Conservation (phyloP, 176 grass and related monocot species). For the Calamus simplicifolius region DNA sequence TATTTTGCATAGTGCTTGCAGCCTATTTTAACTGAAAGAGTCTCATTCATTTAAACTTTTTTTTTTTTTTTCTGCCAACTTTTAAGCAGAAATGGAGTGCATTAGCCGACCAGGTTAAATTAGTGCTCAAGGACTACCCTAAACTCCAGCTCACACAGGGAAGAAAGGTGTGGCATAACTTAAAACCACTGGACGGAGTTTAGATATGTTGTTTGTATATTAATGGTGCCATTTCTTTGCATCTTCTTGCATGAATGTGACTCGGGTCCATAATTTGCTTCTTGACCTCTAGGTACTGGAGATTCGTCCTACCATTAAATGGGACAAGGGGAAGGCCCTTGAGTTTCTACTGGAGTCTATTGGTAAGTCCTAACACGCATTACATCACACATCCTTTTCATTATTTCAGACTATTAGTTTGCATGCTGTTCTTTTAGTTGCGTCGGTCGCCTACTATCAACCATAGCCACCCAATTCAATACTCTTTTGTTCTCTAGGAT, state of each 20-base stretch:
- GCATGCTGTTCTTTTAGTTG: too few species aligned
- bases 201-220: too few species aligned
- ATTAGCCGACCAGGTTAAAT: slow-evolving; percentile 37
- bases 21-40: too few species aligned
- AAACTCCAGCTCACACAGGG: slow-evolving; percentile 43
- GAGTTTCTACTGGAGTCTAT: slow-evolving; percentile 53
- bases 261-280: background rate
- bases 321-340: slow-evolving; percentile 82
- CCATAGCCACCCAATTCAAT: too few species aligned
- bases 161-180: slow-evolving; percentile 34
- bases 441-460: too few species aligned
- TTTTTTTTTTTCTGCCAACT: background rate
- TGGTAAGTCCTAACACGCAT: slow-evolving; percentile 13
- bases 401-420: too few species aligned
- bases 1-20: too few species aligned
- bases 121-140: slow-evolving; percentile 47
- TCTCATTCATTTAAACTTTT: too few species aligned
- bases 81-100: slow-evolving; percentile 31
- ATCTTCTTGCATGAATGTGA: background rate
- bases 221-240: too few species aligned
- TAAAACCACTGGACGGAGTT: too few species aligned
- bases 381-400: background rate
- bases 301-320: slow-evolving; percentile 47
- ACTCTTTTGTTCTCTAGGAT: slow-evolving; percentile 14
- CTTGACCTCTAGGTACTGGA: slow-evolving; percentile 31